A percentile compares a stretch with the other conserved stretches of the same genome.
Evolutionary conservation across 176 grass and related monocot genomes (phyloP).

Genomic region (Stipa capillata): DNA sequence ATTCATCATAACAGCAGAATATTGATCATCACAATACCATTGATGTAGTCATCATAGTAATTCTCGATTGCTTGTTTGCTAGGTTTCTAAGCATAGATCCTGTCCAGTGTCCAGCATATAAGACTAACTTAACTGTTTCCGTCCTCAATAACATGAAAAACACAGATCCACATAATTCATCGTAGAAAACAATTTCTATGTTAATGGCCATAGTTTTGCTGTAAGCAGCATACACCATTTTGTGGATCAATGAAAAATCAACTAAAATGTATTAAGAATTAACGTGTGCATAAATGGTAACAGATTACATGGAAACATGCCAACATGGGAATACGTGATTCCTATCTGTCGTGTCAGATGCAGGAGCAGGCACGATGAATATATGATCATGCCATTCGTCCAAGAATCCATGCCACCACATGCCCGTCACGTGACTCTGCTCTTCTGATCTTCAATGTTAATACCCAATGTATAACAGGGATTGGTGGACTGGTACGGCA

Average conservation of each 20-base stretch:
- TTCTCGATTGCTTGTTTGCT: background rate
- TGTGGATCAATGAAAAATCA: background rate
- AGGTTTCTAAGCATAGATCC: constrained; percentile 2
- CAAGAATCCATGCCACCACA: constrained; percentile 29
- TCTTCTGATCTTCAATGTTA: constrained; percentile 21
- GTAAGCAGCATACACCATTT: background rate
- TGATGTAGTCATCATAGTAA: background rate
- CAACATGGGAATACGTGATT: constrained; percentile 22
- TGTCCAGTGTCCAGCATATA: background rate
- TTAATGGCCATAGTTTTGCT: background rate
- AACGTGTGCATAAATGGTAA: background rate
- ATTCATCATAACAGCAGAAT: background rate
- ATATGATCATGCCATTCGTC: constrained; percentile 16
- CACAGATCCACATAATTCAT: background rate
- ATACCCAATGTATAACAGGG: constrained; percentile 17
- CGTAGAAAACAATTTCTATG: background rate
- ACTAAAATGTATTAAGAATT: background rate
- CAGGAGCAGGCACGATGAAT: constrained; percentile 16
- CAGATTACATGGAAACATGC: constrained; percentile 32
- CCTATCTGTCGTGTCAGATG: constrained; percentile 26
- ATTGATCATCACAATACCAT: background rate
- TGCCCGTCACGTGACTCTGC: constrained; percentile 35
- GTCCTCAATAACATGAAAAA: constrained; percentile 11
- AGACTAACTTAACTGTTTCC: background rate
- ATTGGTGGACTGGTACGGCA: background rate